Base-by-base conservation (phyloP, 352 stramenopile genomes). In the Pelagophyceae sp. region DNA sequence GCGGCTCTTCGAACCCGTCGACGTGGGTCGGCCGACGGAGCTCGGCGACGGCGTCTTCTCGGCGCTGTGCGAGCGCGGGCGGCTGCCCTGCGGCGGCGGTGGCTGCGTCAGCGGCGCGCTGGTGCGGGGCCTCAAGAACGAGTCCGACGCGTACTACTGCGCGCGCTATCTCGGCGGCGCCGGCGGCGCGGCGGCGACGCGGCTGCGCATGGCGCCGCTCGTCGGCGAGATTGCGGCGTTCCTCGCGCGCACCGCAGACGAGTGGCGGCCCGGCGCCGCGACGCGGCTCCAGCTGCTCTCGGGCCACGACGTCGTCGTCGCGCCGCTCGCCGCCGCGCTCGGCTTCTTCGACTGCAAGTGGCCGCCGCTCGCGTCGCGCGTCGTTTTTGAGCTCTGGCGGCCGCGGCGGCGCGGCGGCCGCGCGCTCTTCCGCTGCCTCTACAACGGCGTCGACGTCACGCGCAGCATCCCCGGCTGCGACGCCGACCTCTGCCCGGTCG, bases 401-500 rank as follows among this genome's bases (percentile, higher is more conserved):
- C 15, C n/a, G n/a, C n/a, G n/a, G n/a, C n/a, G 35, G 19, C 6
- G 2, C 31, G 63, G 5, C 29, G 31, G 37, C 11, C 63, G 63
- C 63, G 27, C 40, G 6, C 35, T 72, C 31, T 72, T 50, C 63
- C 37, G 40, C 63, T n/a, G 63, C 63, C 29, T 11, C 63, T n/a
- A 11, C 63, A 32, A 45, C 31, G 19, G 29, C 27, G 29, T 25
- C 63, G 35, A 72, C 6, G 63, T 11, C 31, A n/a, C n/a, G n/a
- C n/a, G n/a, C n/a, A n/a, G n/a, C n/a, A n/a, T n/a, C n/a, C 50
- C 50, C n/a, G 40, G 71, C 31, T 77, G 72, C 40, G 72, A 77
- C 45, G 71, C 61, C 33, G 31, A 31, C 38, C 79, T 70, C 38
- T 65, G 75, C 45, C 67, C 27, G 29, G 38, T 69, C 23, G 15